Conservation (phyloP, 1,139 yeast species). For the Yamadazyma diospyri region DNA sequence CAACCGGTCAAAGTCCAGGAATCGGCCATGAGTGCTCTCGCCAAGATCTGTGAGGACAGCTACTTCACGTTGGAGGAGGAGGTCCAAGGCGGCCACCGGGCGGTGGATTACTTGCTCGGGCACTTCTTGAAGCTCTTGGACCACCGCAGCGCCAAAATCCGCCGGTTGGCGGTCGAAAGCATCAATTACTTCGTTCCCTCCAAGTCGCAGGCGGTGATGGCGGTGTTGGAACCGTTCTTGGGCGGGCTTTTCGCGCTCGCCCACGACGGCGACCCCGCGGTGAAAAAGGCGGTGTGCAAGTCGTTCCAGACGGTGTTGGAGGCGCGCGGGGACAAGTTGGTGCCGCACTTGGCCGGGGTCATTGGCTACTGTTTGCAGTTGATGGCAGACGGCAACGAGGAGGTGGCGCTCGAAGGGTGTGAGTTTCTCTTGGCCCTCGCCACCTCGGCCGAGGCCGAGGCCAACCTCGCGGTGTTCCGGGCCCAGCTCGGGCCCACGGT, state of each 20-base stretch:
- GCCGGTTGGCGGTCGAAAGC: constrained; percentile 67
- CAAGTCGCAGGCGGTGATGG: constrained; percentile 61
- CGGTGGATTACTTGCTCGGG: constrained; percentile 65
- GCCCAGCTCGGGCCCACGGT: constrained; percentile 61
- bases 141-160: constrained; percentile 42
- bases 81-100: constrained; percentile 62
- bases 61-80: constrained; percentile 55
- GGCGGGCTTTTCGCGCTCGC: constrained; percentile 63
- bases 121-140: constrained; percentile 54
- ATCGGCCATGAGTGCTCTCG: constrained; percentile 73
- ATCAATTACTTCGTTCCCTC: constrained; percentile 73
- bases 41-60: constrained; percentile 87
- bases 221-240: constrained; percentile 65
- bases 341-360: constrained; percentile 81
- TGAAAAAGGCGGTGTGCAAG: constrained; percentile 73
- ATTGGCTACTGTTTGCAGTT: constrained; percentile 81
- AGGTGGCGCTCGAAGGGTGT: constrained; percentile 86
- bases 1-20: constrained; percentile 45
- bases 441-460: constrained; percentile 46
- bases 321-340: constrained; percentile 73
- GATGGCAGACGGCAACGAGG: constrained; percentile 60
- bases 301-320: constrained; percentile 75
- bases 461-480: constrained; percentile 46
- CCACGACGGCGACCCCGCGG: constrained; percentile 52
- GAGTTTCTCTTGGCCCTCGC: constrained; percentile 82